phyloP scores from a whole-genome alignment of 345 rosid species.

The Reutealis trisperma region DNA sequence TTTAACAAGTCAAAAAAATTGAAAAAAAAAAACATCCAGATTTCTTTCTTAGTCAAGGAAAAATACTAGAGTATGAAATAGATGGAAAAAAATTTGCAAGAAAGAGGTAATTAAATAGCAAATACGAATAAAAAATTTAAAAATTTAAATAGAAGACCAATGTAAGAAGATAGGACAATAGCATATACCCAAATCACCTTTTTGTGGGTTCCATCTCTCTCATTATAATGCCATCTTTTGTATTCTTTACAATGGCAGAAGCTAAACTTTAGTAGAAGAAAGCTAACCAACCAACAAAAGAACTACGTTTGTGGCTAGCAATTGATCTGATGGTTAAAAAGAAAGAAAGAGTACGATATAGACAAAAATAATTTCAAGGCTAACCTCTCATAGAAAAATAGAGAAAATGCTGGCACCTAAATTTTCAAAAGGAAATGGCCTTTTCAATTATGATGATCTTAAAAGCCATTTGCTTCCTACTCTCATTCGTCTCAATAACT shows the following conservation, averaged over 20 bases:
- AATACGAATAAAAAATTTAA: too few species aligned
- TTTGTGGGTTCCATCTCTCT: background rate
- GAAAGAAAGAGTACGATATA: background rate
- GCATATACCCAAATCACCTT: too few species aligned
- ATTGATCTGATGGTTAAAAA: background rate
- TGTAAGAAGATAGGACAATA: background rate
- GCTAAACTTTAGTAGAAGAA: background rate
- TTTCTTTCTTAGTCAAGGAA: too few species aligned
- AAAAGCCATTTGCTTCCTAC: background rate
- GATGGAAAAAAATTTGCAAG: too few species aligned
- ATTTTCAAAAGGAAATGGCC: constrained; percentile 16
- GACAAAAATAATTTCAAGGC: too few species aligned
- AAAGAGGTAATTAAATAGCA: background rate
- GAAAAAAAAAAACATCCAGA: too few species aligned
- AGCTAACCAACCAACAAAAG: background rate
- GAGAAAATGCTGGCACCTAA: background rate
- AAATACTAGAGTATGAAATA: too few species aligned
- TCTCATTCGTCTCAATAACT: background rate
- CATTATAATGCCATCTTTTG: background rate
- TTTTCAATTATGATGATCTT: constrained; percentile 1
- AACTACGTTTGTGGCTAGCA: background rate
- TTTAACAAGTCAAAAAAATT: too few species aligned
- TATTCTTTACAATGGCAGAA: background rate
- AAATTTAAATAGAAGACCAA: too few species aligned
- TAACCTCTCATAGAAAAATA: background rate